Conservation (phyloP, 1,284 basidiomycete species). For the Rhodotorula mucilaginosa region DNA sequence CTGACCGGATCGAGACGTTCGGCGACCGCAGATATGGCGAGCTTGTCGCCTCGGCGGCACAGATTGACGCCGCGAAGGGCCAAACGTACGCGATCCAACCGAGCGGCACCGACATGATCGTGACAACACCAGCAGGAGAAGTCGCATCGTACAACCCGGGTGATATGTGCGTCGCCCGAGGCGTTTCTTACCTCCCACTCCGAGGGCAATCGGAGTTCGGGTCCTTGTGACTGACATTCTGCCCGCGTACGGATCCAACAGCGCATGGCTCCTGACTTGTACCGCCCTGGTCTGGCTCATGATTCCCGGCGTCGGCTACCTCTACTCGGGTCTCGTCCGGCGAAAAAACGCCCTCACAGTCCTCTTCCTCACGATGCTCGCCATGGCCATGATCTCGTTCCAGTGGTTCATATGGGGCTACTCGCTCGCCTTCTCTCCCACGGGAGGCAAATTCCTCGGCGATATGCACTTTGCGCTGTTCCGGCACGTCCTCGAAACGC, state of each 20-base stretch:
- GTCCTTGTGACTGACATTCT: accelerated
- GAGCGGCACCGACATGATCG: slow-evolving; percentile 43
- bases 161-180: slow-evolving; percentile 23
- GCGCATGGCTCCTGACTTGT: slow-evolving; percentile 61
- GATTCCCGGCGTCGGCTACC: slow-evolving; percentile 75
- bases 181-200: neutral
- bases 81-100: slow-evolving; percentile 26
- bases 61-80: slow-evolving; percentile 6
- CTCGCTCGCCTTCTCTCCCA: slow-evolving; percentile 58
- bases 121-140: slow-evolving; percentile 33
- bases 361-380: slow-evolving; percentile 53
- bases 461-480: slow-evolving; percentile 62
- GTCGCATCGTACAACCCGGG: slow-evolving; percentile 37
- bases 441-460: slow-evolving; percentile 65
- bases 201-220: neutral
- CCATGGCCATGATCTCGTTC: slow-evolving; percentile 66
- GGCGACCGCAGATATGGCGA: slow-evolving; percentile 26
- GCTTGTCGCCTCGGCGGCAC: slow-evolving; percentile 14
- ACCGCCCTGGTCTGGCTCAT: slow-evolving; percentile 78
- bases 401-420: slow-evolving; percentile 54
- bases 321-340: slow-evolving; percentile 68
- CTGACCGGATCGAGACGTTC: neutral
- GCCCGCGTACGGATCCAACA: neutral
- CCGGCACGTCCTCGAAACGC: slow-evolving; percentile 67
- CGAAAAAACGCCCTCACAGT: slow-evolving; percentile 60